Evolutionary conservation across 2,329 filamentous ascomycete genomes (phyloP).

Genomic region (Colletotrichum musae): DNA sequence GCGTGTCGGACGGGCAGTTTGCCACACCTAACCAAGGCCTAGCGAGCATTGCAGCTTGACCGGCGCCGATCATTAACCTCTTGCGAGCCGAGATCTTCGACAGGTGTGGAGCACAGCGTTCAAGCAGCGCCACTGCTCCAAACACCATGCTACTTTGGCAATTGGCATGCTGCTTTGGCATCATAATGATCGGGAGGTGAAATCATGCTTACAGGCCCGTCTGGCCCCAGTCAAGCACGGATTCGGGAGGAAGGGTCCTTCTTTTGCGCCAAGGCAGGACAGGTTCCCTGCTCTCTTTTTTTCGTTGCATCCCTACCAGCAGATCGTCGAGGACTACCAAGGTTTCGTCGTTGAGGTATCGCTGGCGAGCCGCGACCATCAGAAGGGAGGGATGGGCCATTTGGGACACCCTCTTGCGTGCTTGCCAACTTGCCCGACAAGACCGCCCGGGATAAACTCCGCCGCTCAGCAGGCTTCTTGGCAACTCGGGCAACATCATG

Average conservation of each 20-base stretch:
- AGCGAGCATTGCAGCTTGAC: slow-evolving; percentile 7
- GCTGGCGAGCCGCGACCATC: too few species aligned
- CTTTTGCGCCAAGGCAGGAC: too few species aligned
- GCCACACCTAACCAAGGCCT: slow-evolving; percentile 22
- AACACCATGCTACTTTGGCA: slow-evolving; percentile 1
- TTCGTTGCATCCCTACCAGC: too few species aligned
- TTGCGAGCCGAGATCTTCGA: slow-evolving; percentile 29
- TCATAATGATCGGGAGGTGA: slow-evolving; percentile 33
- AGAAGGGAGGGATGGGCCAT: too few species aligned
- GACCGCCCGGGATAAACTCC: not conserved
- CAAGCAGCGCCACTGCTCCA: slow-evolving; percentile 26
- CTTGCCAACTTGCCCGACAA: too few species aligned
- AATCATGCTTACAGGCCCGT: slow-evolving; percentile 19
- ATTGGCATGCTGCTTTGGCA: slow-evolving; percentile 1
- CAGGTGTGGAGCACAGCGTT: slow-evolving; percentile 12
- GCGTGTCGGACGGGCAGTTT: slow-evolving; percentile 25
- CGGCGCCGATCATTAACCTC: slow-evolving; percentile 34
- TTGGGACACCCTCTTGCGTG: too few species aligned
- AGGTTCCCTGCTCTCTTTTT: too few species aligned
- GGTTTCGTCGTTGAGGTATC: too few species aligned
- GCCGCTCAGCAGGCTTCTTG: not conserved
- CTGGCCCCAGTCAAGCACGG: not conserved
- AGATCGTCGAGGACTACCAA: too few species aligned
- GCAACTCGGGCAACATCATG: not conserved
- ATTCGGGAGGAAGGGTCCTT: not conserved